A percentile compares a stretch with the other conserved stretches of the same genome.
phyloP scores from a whole-genome alignment of 2,329 filamentous ascomycete species.

The Diaporthe ampelina region DNA sequence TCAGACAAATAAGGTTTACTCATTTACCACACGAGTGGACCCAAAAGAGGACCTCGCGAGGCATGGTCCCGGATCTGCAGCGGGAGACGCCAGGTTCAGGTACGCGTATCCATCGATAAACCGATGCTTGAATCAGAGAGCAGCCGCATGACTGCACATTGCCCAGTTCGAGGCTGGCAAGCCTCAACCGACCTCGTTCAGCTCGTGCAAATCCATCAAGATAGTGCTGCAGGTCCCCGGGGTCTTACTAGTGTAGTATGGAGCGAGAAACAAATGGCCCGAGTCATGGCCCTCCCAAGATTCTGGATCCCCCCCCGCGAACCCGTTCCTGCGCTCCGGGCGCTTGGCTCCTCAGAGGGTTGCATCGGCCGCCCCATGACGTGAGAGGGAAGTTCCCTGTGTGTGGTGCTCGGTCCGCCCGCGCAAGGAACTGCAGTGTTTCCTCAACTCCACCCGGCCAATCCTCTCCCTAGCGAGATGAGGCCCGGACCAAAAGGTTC shows the following conservation, averaged over 20 bases:
- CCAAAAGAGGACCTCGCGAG: slow-evolving; percentile 15
- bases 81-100: slow-evolving; percentile 6
- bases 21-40: slow-evolving; percentile 7
- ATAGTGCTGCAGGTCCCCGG: slow-evolving; percentile 11
- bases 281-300: slow-evolving; percentile 22
- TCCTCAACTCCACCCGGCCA: slow-evolving; percentile 3
- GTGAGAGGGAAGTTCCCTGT: not conserved
- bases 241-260: not conserved
- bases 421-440: not conserved
- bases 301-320: slow-evolving; percentile 13
- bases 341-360: not conserved
- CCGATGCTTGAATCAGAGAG: slow-evolving; percentile 9
- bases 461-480: slow-evolving; percentile 20
- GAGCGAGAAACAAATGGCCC: not conserved
- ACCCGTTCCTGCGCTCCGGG: slow-evolving; percentile 6
- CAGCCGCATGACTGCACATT: slow-evolving; percentile 4
- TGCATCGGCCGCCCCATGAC: not conserved
- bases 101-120: not conserved
- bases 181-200: not conserved
- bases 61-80: slow-evolving; percentile 3
- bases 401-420: slow-evolving; percentile 18
- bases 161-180: not conserved
- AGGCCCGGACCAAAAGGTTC: slow-evolving; percentile 24
- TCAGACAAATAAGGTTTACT: slow-evolving; percentile 20
- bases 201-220: slow-evolving; percentile 2